Evolutionary conservation across 129 eudicot species (phyloP).

Genomic region (Daucus carota): DNA sequence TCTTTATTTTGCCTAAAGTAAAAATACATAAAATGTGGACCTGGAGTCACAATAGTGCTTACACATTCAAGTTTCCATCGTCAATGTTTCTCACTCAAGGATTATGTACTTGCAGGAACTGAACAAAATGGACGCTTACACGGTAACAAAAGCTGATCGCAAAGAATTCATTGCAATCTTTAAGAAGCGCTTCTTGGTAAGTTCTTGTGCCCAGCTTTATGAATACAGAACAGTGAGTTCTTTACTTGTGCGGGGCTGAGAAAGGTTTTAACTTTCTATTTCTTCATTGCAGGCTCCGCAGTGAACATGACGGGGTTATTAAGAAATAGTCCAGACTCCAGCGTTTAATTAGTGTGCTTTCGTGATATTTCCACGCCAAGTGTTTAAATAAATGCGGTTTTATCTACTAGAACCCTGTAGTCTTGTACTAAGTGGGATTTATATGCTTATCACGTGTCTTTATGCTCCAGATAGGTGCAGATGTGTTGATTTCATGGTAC

Average conservation of each 20-base stretch:
- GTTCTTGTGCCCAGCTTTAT: not conserved
- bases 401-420: not conserved
- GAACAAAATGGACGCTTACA: conserved; percentile 71
- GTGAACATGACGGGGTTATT: not conserved
- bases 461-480: not conserved
- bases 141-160: conserved; percentile 50
- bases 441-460: not conserved
- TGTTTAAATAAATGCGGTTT: not conserved
- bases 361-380: not conserved
- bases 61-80: not conserved
- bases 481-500: not conserved
- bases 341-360: conserved; percentile 1
- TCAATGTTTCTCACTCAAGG: not conserved
- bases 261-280: not conserved
- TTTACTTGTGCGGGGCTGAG: not conserved
- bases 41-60: not conserved
- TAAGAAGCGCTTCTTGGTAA: conserved; percentile 50
- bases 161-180: conserved; percentile 12
- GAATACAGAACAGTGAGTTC: not conserved
- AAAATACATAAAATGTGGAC: not conserved
- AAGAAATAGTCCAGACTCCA: not conserved
- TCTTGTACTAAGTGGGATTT: not conserved
- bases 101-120: conserved; percentile 47
- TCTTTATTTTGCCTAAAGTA: not conserved
- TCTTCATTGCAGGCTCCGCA: conserved; percentile 12